phyloP scores from a whole-genome alignment of 208 protist species.

The Acanthamoeba sp. region DNA sequence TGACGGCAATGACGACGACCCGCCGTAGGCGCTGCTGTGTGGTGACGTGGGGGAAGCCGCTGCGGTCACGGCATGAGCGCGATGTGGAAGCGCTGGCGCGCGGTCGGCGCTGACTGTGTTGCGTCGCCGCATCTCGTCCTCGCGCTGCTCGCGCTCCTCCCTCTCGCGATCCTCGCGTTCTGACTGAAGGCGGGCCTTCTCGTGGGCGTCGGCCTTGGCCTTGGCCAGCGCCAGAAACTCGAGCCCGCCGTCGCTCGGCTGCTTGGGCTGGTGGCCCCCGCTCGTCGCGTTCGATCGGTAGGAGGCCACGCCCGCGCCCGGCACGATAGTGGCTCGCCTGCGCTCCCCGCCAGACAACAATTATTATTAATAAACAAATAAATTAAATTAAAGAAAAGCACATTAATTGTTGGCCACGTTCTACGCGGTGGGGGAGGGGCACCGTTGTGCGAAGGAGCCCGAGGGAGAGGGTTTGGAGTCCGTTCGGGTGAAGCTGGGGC shows the following conservation, averaged over 20 bases:
- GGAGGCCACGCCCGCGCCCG: slow-evolving; percentile 1
- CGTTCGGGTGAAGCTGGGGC: not conserved
- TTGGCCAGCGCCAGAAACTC: slow-evolving; percentile 63
- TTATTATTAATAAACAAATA: not conserved
- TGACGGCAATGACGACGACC: too few species aligned
- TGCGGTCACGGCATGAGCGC: not conserved
- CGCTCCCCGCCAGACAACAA: too few species aligned
- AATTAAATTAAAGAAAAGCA: too few species aligned
- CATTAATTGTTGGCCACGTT: too few species aligned
- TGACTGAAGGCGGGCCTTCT: not conserved
- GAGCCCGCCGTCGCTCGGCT: not conserved
- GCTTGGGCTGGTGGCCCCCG: not conserved
- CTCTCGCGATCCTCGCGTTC: not conserved
- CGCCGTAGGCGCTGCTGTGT: not conserved
- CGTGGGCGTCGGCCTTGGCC: slow-evolving; percentile 37
- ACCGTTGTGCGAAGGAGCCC: not conserved
- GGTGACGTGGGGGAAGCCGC: not conserved
- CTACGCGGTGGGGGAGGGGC: too few species aligned
- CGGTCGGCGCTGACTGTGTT: slow-evolving; percentile 6
- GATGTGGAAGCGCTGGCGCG: not conserved
- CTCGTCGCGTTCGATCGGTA: not conserved
- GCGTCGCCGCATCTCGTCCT: not conserved
- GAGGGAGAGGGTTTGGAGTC: not conserved
- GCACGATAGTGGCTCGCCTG: slow-evolving; percentile 18
- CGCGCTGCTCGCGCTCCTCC: not conserved